Percentiles rank a stretch among this genome's conserved stretches.
Evolutionary conservation across 2,329 filamentous ascomycete genomes (phyloP).

Genomic region (Fusarium mangiferae): DNA sequence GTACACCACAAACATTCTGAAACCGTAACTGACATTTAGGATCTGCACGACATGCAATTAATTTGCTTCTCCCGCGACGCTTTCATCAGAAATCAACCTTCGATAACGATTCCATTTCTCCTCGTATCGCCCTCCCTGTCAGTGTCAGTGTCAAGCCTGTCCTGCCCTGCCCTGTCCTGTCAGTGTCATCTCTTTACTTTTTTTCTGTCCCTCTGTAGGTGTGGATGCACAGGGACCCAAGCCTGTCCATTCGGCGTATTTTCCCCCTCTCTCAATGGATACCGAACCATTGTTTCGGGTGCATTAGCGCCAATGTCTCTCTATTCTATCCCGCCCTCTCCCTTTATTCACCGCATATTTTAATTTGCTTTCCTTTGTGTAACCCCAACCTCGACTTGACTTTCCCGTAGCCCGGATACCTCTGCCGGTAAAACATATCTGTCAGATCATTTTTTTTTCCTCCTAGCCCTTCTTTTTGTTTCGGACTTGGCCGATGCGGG

Average conservation of each 20-base stretch:
- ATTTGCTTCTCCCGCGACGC: conserved; percentile 20
- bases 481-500: conserved; percentile 14
- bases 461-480: neutral
- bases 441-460: neutral
- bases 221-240: neutral
- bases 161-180: neutral
- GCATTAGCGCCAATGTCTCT: conserved; percentile 22
- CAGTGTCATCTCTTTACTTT: neutral
- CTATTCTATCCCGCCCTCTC: neutral
- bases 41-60: neutral
- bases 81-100: conserved; percentile 5
- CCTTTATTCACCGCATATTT: conserved; percentile 14
- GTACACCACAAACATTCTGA: neutral
- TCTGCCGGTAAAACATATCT: conserved; percentile 9
- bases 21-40: neutral
- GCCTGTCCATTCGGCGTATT: conserved; percentile 16
- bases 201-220: neutral
- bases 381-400: neutral
- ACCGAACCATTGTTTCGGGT: conserved; percentile 38
- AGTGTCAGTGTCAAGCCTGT: neutral
- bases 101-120: neutral
- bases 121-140: neutral
- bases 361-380: neutral
- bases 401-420: conserved; percentile 4
- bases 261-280: neutral